Evolutionary conservation across 1,284 basidiomycete genomes (phyloP).

Genomic region (Porodaedalea pini): DNA sequence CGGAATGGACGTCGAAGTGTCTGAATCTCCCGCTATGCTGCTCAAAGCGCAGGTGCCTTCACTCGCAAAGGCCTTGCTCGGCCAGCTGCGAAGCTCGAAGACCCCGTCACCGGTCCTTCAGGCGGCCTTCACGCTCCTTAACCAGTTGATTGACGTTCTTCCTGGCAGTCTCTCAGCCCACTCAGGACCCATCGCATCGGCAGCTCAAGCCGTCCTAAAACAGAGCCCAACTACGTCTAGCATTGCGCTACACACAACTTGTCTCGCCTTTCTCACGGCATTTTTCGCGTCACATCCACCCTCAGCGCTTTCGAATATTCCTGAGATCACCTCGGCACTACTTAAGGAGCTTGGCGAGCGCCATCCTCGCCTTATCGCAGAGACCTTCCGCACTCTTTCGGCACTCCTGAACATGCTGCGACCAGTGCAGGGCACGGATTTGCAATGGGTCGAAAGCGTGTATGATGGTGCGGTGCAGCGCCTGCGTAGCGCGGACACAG

Average conservation of each 20-base stretch:
- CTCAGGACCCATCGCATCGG: conserved; percentile 57
- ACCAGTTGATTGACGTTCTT: conserved; percentile 74
- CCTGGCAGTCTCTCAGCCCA: conserved; percentile 81
- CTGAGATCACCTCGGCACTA: conserved; percentile 45
- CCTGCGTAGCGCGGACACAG: conserved; percentile 78
- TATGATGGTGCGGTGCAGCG: conserved; percentile 74
- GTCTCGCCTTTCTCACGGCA: conserved; percentile 78
- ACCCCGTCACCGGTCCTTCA: conserved; percentile 78
- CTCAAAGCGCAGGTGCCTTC: conserved; percentile 73
- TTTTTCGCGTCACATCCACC: conserved; percentile 83
- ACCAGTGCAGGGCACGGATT: conserved; percentile 50
- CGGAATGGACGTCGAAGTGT: conserved; percentile 71
- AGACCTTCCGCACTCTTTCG: conserved; percentile 80
- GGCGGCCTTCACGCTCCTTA: conserved; percentile 79
- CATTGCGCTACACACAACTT: conserved; percentile 73
- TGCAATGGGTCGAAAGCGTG: conserved; percentile 59
- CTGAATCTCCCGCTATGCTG: conserved; percentile 44
- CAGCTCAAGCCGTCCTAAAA: conserved; percentile 59
- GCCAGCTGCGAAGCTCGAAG: conserved; percentile 69
- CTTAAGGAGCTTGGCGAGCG: conserved; percentile 51
- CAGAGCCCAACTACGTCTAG: conserved; percentile 65
- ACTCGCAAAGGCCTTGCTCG: conserved; percentile 78
- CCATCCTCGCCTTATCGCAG: conserved; percentile 75
- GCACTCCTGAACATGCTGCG: conserved; percentile 61
- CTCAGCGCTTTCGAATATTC: conserved; percentile 61